phyloP scores from a whole-genome alignment of 2,329 filamentous ascomycete species.

The Sclerotinia nivalis region DNA sequence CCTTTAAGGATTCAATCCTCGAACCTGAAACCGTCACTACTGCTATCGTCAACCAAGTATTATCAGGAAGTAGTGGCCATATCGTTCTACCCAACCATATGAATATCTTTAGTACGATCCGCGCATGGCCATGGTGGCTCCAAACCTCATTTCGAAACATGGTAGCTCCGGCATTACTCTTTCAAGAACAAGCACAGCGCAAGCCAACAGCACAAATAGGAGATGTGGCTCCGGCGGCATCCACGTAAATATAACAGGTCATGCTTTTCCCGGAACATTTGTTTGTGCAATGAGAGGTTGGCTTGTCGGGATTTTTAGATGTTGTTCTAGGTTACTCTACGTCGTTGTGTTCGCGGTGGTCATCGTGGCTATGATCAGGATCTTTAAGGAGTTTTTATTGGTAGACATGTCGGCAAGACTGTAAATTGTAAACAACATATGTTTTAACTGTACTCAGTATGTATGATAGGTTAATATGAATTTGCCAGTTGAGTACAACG shows the following conservation, averaged over 20 bases:
- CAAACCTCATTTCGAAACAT: conserved; percentile 32
- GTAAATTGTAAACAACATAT: background rate
- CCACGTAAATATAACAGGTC: conserved; percentile 19
- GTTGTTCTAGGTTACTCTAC: conserved; percentile 17
- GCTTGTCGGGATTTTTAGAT: background rate
- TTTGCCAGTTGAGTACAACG: background rate
- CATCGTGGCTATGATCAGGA: background rate
- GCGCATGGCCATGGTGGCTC: conserved; percentile 38
- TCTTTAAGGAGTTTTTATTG: background rate
- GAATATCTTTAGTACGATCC: conserved; percentile 28
- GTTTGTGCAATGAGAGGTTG: conserved; percentile 1
- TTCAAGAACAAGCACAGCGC: background rate
- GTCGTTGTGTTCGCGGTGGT: background rate
- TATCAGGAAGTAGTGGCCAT: conserved; percentile 53
- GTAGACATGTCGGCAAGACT: background rate
- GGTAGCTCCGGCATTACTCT: conserved; percentile 24
- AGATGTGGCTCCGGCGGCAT: conserved; percentile 1
- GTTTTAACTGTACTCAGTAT: background rate
- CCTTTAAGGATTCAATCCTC: conserved; percentile 53
- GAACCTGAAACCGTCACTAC: conserved; percentile 63
- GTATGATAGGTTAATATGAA: background rate
- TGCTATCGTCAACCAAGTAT: conserved; percentile 59
- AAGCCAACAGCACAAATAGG: background rate
- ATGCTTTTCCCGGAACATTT: background rate
- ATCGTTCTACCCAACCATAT: conserved; percentile 51